These are phyloP conservation scores for Scytalidium sp. DNA, from an alignment of 2,329 filamentous ascomycete species.

Conservation along the genomic window DNA sequence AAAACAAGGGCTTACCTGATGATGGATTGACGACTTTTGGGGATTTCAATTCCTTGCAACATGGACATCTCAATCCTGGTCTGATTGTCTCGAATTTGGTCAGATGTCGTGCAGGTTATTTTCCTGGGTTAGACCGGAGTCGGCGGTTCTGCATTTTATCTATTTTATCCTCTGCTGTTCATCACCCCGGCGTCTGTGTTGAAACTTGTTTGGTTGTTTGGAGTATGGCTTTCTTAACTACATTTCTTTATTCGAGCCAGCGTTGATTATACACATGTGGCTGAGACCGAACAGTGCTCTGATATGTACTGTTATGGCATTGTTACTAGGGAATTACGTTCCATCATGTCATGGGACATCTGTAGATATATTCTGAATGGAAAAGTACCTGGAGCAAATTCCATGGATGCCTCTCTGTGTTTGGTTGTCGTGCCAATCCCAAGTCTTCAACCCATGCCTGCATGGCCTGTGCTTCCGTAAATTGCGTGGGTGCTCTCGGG, in stretches of 20 bases:
- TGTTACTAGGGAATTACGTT: not conserved
- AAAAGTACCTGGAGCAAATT: not conserved
- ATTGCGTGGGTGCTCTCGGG: not conserved
- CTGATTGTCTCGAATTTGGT: constrained; percentile 12
- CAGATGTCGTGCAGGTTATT: constrained; percentile 10
- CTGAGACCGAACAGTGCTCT: not conserved
- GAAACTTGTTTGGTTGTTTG: constrained; percentile 17
- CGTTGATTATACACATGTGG: not conserved
- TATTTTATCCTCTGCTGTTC: constrained; percentile 14
- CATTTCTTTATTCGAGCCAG: not conserved
- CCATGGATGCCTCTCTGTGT: not conserved
- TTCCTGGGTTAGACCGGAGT: not conserved
- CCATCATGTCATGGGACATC: constrained; percentile 1
- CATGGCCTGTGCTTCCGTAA: no score
- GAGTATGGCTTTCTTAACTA: constrained; percentile 18
- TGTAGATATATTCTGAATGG: constrained; percentile 19
- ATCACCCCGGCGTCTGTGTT: constrained; percentile 20
- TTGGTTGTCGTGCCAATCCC: not conserved
- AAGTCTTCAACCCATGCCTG: no score
- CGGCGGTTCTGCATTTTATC: constrained; percentile 19
- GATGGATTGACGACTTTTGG: constrained; percentile 24
- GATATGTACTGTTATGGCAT: not conserved
- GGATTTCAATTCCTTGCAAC: constrained; percentile 12
- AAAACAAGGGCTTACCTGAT: constrained; percentile 21
- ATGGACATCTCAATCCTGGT: constrained; percentile 15